Evolutionary conservation across 139 green algal genomes (phyloP), one percentile per base, ranked within the genome.

Genomic region (Chlamydomonas incerta): DNA sequence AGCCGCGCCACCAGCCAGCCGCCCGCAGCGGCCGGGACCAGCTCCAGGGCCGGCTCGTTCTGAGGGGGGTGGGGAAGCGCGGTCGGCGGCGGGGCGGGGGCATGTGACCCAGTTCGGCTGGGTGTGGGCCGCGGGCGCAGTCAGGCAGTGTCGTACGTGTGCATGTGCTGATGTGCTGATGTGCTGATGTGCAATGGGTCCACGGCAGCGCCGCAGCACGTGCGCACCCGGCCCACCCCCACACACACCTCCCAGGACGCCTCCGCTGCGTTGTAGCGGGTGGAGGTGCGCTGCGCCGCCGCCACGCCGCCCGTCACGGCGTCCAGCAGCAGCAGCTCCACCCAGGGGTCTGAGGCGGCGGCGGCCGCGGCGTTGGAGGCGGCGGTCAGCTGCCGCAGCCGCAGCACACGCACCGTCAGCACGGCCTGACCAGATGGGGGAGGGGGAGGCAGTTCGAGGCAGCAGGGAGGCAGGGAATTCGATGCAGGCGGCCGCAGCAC

Each of bases 251-350:
- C 31, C 79, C 79, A 85, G n/a, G 26, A 14, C n/a, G 79, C 34
- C 28, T 34, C 47, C 21, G 79, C 47, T 15, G 65, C 23, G 79
- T 85, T 85, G 79, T n/a, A 34, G 24, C 66, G 79, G 11, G 24
- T 2, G 24, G 47, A 9, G 23, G 79, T 85, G 47, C 63, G 63
- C 62, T 58, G 66, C 10, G 31, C 46, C 3, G 20, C 65, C 11
- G 21, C 11, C 31, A 85, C 79, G 58, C 66, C 47, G 35, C 79
- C 79, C 18, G n/a, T n/a, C n/a, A n/a, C 72, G 35, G 21, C 24
- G 33, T 85, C 79, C 62, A 73, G 62, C 77, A 74, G 29, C n/a
- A 65, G 63, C 62, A 83, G 77, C 77, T 83, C 77, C 63, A 83
- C 41, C 14, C 74, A 83, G 41, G 63, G 77, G 63, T 73, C 65